phyloP scores from a whole-genome alignment of 768 basidiomycete species.

The Mycena indigotica region DNA sequence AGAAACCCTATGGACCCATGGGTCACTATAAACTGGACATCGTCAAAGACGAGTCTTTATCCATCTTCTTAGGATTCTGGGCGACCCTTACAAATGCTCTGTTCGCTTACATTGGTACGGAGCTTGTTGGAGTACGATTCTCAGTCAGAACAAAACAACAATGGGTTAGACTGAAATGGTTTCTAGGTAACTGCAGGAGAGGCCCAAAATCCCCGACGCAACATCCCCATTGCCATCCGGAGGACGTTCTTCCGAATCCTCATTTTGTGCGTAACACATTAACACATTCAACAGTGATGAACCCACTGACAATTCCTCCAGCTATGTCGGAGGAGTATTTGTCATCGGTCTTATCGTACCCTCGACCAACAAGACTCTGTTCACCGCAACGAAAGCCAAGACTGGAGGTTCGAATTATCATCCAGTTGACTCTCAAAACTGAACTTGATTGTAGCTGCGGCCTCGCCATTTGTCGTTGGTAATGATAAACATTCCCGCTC shows the following conservation, averaged over 20 bases:
- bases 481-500: too few species aligned
- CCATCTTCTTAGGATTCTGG: slow-evolving; percentile 74
- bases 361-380: slow-evolving; percentile 52
- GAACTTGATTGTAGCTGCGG: too few species aligned
- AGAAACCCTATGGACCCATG: slow-evolving; percentile 56
- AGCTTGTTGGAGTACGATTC: slow-evolving; percentile 73
- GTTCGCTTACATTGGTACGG: slow-evolving; percentile 49
- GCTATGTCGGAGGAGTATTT: slow-evolving; percentile 75
- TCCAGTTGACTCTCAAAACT: neutral
- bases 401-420: slow-evolving; percentile 30
- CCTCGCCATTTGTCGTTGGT: slow-evolving; percentile 67
- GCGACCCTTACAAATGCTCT: slow-evolving; percentile 61
- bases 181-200: slow-evolving; percentile 24
- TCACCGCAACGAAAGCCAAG: slow-evolving; percentile 47
- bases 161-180: neutral
- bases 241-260: slow-evolving; percentile 62
- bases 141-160: too few species aligned
- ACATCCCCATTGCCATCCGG: slow-evolving; percentile 71
- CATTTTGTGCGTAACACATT: slow-evolving; percentile 30
- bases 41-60: slow-evolving; percentile 50
- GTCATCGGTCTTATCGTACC: slow-evolving; percentile 74
- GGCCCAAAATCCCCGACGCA: slow-evolving; percentile 72
- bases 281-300: neutral
- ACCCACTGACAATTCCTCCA: slow-evolving; percentile 31
- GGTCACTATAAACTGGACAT: slow-evolving; percentile 50